Base-by-base conservation (phyloP, 495 filamentous ascomycete genomes). In the Penicilliopsis zonata region DNA sequence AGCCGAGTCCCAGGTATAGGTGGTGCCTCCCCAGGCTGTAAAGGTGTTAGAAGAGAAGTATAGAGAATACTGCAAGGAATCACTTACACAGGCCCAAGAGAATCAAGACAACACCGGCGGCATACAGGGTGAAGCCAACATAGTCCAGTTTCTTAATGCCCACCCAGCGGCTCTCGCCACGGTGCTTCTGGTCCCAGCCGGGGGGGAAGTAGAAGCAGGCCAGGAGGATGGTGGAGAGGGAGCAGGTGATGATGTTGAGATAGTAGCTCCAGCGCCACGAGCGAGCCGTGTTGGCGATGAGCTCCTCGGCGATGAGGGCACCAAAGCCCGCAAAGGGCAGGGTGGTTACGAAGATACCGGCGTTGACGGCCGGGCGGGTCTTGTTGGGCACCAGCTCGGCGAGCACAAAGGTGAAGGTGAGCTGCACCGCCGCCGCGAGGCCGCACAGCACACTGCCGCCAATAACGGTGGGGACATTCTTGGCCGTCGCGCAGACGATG, bases 1-100 rank as follows among this genome's bases (percentile, higher is more conserved):
- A 6, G 53, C 55, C n/a, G 57, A 61, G 19, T 51, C 50, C 69
- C 67, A 70, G 0, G 63, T 50, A 46, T 73, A 69, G 0, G 49
- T 43, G 9, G 41, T 42, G 3, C 66, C 66, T 15, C 66, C 69
- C 63, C 67, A 70, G n/a, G n/a, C n/a, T n/a, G n/a, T n/a, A n/a
- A n/a, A n/a, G n/a, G n/a, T n/a, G n/a, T n/a, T n/a, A n/a, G n/a
- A n/a, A n/a, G n/a, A n/a, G n/a, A n/a, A n/a, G n/a, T n/a, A n/a
- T n/a, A n/a, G n/a, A n/a, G n/a, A n/a, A n/a, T n/a, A n/a, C n/a
- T n/a, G n/a, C n/a, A n/a, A n/a, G n/a, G n/a, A n/a, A n/a, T n/a
- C n/a, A n/a, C n/a, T n/a, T n/a, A 52, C 57, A 54, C 14, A 74
- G 49, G 17, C 66, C 67, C 16, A 69, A 48, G 4, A 69, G 44